Evolutionary conservation across 139 green algal species (phyloP), one percentile per base, ranked within the genome.

Genomic region (Tetraselmis striata): DNA sequence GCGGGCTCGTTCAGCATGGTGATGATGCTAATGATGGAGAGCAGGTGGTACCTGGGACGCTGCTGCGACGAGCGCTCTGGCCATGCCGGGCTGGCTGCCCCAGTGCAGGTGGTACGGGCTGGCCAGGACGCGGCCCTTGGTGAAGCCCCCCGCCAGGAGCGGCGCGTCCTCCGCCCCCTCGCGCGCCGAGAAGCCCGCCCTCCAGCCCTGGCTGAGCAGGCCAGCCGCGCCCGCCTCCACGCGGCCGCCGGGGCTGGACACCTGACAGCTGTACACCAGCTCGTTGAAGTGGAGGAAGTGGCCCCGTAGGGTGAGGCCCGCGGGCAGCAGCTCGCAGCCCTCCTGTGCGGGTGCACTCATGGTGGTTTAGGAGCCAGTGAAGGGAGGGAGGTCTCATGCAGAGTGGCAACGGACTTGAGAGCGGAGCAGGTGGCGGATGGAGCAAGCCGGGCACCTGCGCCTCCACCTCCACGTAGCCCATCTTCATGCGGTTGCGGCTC

Each of bases 21-120:
- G n/a, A n/a, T n/a, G n/a, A n/a, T n/a, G n/a, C n/a, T n/a, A n/a
- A n/a, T n/a, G n/a, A n/a, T n/a, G n/a, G n/a, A n/a, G n/a, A n/a
- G n/a, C n/a, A n/a, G n/a, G n/a, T n/a, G n/a, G n/a, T n/a, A 67
- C 45, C 45, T 67, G 45, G 45, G 45, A 67, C 5, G 45, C 45
- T 67, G 45, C 45, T 18, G 5, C 45, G 18, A 67, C 45, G 18
- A 67, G 45, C 45, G 45, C 45, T 5, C 45, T 67, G 1, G 90
- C 93, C 23, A 93, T 25, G 0, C 80, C 80, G 2, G 92, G 88
- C 32, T 90, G 91, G 31, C 83, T 91, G 31, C 87, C 90, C 88
- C 96, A 97, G 86, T 97, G 92, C 67, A 98, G 83, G 83, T 98
- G 93, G n/a, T 96, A 90, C 75, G 94, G 94, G 76, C 86, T 94